Percentiles rank a stretch among this genome's conserved stretches.
Conservation (phyloP, 2,329 filamentous ascomycete genomes). For the Coccinonectria pachysandricola region DNA sequence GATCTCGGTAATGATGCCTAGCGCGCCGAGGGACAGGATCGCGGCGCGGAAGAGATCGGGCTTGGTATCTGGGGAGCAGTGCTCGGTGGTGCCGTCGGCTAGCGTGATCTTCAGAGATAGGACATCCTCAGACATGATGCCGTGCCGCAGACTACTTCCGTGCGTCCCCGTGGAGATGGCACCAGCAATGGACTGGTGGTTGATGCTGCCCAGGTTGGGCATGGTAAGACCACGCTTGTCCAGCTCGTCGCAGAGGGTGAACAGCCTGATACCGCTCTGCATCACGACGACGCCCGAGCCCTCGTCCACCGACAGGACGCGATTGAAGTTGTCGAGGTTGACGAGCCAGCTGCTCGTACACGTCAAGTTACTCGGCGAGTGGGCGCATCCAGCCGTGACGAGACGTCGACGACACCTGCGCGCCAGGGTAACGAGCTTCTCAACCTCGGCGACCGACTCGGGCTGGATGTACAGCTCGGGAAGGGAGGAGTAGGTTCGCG, state of each 20-base stretch:
- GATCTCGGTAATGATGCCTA: conserved; percentile 86
- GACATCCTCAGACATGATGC: conserved; percentile 72
- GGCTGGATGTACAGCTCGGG: conserved; percentile 90
- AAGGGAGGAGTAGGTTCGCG: conserved; percentile 77
- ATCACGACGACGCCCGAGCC: conserved; percentile 60
- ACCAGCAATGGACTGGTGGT: conserved; percentile 85
- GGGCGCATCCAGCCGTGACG: conserved; percentile 78
- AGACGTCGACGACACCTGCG: conserved; percentile 71
- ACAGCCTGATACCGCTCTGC: conserved; percentile 80
- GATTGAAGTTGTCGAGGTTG: conserved; percentile 77
- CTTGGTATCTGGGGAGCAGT: conserved; percentile 60
- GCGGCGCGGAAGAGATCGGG: conserved; percentile 79
- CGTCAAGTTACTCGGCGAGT: conserved; percentile 86
- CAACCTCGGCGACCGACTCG: conserved; percentile 66
- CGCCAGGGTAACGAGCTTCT: conserved; percentile 73
- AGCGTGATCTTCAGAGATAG: conserved; percentile 68
- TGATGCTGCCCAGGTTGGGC: conserved; percentile 89
- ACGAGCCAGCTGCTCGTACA: conserved; percentile 92
- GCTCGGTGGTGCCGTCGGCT: conserved; percentile 63
- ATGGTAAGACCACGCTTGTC: conserved; percentile 70
- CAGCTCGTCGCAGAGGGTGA: conserved; percentile 61
- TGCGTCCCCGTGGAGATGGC: conserved; percentile 91
- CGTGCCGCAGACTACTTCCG: conserved; percentile 75
- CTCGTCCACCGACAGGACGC: conserved; percentile 59
- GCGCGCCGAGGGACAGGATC: conserved; percentile 74